Percentiles rank a stretch among this genome's conserved stretches.
These are phyloP conservation scores for Microcera coccophila DNA, from an alignment of 2,329 filamentous ascomycete genomes.

Conservation along the genomic window DNA sequence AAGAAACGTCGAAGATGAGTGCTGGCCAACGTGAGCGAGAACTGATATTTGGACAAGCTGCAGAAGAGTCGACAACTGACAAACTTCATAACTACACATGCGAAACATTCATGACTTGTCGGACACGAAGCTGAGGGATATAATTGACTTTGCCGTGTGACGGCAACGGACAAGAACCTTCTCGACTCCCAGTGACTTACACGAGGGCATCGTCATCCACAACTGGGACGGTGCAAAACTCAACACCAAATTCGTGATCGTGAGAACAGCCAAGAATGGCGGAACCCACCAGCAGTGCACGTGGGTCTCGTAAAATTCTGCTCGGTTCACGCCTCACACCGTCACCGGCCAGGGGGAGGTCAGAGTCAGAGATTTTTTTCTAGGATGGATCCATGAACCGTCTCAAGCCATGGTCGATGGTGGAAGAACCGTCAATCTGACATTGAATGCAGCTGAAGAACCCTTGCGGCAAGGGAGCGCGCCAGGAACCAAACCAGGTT, in stretches of 20 bases:
- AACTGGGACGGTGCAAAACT: slow-evolving; percentile 1
- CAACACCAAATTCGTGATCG: neutral
- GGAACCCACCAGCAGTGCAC: neutral
- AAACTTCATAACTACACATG: neutral
- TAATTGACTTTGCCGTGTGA: slow-evolving; percentile 1
- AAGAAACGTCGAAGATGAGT: too few species aligned
- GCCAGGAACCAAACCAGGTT: neutral
- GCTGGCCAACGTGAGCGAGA: too few species aligned
- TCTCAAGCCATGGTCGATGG: slow-evolving; percentile 1
- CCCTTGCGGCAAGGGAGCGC: slow-evolving; percentile 2
- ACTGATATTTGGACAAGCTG: neutral
- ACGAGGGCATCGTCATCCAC: slow-evolving; percentile 2
- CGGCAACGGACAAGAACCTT: too few species aligned
- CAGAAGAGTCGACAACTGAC: neutral
- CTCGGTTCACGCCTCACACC: neutral
- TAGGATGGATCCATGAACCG: slow-evolving; percentile 6
- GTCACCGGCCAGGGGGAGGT: neutral
- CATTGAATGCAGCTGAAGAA: slow-evolving; percentile 1
- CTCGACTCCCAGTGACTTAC: too few species aligned
- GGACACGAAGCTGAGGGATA: neutral
- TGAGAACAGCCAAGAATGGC: neutral
- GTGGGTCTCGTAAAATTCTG: neutral
- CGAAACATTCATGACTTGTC: neutral
- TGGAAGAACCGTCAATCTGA: neutral
- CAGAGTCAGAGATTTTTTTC: slow-evolving; percentile 11